These are phyloP conservation scores for Picea sitchensis DNA, from an alignment of 75 land plant genomes.

Conservation along the genomic window DNA sequence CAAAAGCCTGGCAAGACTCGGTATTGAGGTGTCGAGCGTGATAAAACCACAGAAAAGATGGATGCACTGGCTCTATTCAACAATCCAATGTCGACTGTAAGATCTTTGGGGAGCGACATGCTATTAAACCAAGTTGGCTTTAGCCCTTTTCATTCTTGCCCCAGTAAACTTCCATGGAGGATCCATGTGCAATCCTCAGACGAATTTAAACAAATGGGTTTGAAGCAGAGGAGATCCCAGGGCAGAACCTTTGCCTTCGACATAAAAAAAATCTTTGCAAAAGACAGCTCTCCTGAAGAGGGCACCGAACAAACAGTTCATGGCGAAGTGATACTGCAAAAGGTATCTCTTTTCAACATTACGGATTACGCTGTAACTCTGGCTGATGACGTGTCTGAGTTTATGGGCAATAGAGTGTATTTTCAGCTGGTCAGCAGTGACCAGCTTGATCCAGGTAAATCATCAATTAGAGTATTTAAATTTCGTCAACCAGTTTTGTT, in stretches of 20 bases:
- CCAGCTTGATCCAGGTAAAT: background rate
- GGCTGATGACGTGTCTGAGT: background rate
- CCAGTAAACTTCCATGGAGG: background rate
- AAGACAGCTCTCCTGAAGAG: background rate
- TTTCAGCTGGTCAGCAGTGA: background rate
- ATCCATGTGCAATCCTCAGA: background rate
- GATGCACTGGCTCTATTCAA: background rate
- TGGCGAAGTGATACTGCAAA: background rate
- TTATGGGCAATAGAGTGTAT: background rate
- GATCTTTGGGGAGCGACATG: background rate
- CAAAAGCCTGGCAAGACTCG: no score
- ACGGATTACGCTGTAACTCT: background rate
- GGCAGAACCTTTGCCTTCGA: background rate
- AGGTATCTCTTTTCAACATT: background rate
- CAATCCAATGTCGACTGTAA: background rate
- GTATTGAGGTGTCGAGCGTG: background rate
- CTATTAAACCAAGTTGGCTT: background rate
- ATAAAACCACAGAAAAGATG: background rate
- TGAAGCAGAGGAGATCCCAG: background rate
- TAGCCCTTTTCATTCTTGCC: background rate
- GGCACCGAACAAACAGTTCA: background rate
- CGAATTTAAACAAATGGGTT: background rate
- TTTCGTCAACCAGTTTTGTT: no score
- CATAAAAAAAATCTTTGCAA: background rate
- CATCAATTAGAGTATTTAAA: no score